Base-by-base conservation (phyloP, 2,329 filamentous ascomycete species). In the Talaromyces albobiverticillius region DNA sequence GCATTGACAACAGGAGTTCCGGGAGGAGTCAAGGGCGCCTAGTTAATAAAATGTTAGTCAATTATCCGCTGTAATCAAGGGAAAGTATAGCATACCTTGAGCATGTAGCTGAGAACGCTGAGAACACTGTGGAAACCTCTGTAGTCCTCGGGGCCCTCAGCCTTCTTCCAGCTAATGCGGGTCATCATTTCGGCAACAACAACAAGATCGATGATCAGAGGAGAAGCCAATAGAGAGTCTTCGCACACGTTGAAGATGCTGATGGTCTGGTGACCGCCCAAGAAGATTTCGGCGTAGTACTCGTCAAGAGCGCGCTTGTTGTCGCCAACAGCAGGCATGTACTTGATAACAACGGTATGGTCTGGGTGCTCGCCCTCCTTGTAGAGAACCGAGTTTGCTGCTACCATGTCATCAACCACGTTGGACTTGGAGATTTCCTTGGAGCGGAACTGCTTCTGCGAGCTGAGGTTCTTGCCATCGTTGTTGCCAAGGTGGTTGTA, bases 401-500 rank as follows among this genome's bases (percentile, higher is more conserved):
- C 92, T 57, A 99, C 94, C 94, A 99, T 99, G 79, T 99, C 94
- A 71, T 99, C 94, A 53, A 99, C 94, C 11, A 99, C 94, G 71
- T 96, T 99, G 67, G 90, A 95, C 82, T 99, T 99, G 77, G 90
- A 95, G 64, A 99, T 99, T 79, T 99, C 94, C 84, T 99, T 99
- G 76, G 91, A 96, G 66, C 94, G 92, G 85, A 99, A 99, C 77
- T 97, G 94, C 80, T 88, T 90, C 74, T 96, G 92, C 41, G 92
- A 96, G 79, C 89, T 95, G 65, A 99, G 77, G 80, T 99, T 99
- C 86, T 92, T 96, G 79, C 94, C 94, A 71, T 99, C 93, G 71
- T 99, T 99, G 84, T 99, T 99, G 68, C 94, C 94, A 53, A 99
- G 86, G 74, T 99, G 94, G 80, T 99, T 99, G 85, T 99, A 99